phyloP scores from a whole-genome alignment of 345 rosid genomes.

The Arabidopsis arenosa region DNA sequence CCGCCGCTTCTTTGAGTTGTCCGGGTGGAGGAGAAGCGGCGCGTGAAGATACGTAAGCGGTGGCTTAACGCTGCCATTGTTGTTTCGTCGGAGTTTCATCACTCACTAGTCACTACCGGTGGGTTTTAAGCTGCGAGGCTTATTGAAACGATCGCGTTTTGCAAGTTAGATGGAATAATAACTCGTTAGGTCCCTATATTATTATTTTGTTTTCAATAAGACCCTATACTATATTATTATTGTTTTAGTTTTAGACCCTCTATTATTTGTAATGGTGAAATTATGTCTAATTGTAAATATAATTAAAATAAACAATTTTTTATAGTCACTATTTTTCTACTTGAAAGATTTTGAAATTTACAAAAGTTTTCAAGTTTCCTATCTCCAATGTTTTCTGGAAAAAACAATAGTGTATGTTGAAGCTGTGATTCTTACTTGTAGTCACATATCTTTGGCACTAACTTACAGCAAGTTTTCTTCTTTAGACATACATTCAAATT shows the following conservation, averaged over 20 bases:
- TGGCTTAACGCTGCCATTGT: slow-evolving; percentile 38
- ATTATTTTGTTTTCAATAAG: background rate
- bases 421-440: background rate
- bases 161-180: background rate
- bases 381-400: no score
- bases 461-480: background rate
- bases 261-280: no score
- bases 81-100: slow-evolving; percentile 38
- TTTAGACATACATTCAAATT: background rate
- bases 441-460: background rate
- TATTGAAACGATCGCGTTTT: slow-evolving; percentile 6
- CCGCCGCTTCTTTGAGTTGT: slow-evolving; percentile 23
- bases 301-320: no score
- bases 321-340: no score
- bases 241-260: no score
- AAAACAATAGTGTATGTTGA: no score
- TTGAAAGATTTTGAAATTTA: no score
- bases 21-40: slow-evolving; percentile 34
- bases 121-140: background rate
- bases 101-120: background rate
- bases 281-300: no score
- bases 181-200: background rate
- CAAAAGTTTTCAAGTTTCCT: no score
- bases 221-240: background rate
- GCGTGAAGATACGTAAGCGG: slow-evolving; percentile 39